Base-by-base conservation (phyloP, 2,329 filamentous ascomycete species). In the Harringtonia aguacate region DNA sequence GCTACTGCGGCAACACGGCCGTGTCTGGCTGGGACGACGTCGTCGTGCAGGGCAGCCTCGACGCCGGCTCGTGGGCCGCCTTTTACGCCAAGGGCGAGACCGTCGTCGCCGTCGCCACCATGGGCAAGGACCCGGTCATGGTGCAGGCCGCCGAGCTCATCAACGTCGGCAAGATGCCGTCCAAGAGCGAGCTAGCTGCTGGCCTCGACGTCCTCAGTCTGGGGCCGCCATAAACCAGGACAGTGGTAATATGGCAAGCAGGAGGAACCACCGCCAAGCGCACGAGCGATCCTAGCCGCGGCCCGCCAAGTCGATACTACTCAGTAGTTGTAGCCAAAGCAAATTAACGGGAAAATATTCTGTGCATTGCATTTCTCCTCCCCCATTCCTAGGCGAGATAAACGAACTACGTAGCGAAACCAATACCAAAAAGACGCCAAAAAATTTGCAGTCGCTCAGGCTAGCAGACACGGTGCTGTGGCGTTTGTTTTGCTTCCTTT, bases 91-190 rank as follows among this genome's bases (percentile, higher is more conserved):
- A 85, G 60, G 88, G 84, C 3, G 86, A 97, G 42, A 84, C 79
- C 0, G 81, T 95, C 2, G 85, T 95, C 13, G 92, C 92, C 0
- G 84, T 95, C 55, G 87, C 87, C 0, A 90, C 78, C 46, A 95
- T 95, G 87, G 81, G 83, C 51, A 80, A 79, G 65, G 92, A 98
- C 60, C 92, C 92, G 0, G 76, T 85, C 45, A 88, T 95, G 83
- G 66, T 67, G 2, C 86, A 95, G 65, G 75, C 75, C 41, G 84
- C 85, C 2, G 86, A 94, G 69, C 66, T 97, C 64, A 94, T 97
- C 86, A 73, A 81, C 48, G 68, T 78, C 50, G 78, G 78, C 31
- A 84, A 79, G 62, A 95, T 97, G 88, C 82, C 85, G 1, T 72
- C 67, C 43, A 95, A 94, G 77, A 78, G 68, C 49, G 76, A 94